Percentiles rank a stretch among this genome's conserved stretches.
phyloP scores from a whole-genome alignment of 2,329 filamentous ascomycete genomes.

The Calonectria crousiana region DNA sequence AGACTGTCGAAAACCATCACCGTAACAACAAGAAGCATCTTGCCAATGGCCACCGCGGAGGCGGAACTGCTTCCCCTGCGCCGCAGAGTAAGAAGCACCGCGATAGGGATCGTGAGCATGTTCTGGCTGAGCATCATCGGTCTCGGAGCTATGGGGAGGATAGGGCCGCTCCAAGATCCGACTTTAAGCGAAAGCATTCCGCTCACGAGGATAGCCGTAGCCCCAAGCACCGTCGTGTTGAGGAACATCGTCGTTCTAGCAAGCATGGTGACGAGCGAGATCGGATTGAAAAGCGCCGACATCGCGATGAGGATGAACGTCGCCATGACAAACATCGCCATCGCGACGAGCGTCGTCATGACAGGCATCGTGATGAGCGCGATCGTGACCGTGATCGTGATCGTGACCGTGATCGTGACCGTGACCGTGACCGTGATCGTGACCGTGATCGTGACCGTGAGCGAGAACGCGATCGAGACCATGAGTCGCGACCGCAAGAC shows the following conservation, averaged over 20 bases:
- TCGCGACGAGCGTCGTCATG: constrained; percentile 31
- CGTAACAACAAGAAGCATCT: constrained; percentile 89
- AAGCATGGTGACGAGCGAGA: constrained; percentile 54
- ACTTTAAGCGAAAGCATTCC: constrained; percentile 72
- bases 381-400: constrained; percentile 38
- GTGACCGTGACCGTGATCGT: constrained; percentile 42
- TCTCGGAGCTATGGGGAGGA: constrained; percentile 65
- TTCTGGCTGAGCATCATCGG: constrained; percentile 59
- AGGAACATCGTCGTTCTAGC: constrained; percentile 54
- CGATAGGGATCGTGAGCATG: constrained; percentile 58
- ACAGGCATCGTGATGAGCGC: constrained; percentile 49
- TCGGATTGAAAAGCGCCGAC: constrained; percentile 42
- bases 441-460: constrained; percentile 37
- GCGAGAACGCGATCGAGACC: constrained; percentile 39
- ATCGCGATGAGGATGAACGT: constrained; percentile 40
- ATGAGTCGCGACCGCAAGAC: constrained; percentile 50
- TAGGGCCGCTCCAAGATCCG: constrained; percentile 62
- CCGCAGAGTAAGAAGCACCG: constrained; percentile 64
- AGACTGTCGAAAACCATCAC: constrained; percentile 90
- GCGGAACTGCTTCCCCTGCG: constrained; percentile 78
- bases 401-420: constrained; percentile 44
- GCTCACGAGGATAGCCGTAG: constrained; percentile 58
- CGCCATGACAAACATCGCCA: constrained; percentile 35
- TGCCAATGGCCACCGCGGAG: constrained; percentile 70
- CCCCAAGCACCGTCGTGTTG: constrained; percentile 57